These are phyloP conservation scores for Tubosaeta brunneosetosa DNA, from an alignment of 768 basidiomycete genomes.

Conservation along the genomic window DNA sequence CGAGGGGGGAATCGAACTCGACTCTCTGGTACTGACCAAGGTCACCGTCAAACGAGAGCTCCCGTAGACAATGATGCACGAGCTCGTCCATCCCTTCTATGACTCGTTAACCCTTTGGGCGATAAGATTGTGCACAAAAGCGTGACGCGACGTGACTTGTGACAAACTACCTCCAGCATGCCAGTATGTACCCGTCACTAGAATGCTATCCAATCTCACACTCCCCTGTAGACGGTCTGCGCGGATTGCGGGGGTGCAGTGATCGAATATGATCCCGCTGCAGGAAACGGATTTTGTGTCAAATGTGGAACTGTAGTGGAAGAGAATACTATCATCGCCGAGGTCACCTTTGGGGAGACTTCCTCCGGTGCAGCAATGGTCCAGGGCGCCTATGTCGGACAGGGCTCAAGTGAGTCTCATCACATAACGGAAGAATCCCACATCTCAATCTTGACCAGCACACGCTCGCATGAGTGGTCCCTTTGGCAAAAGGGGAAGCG, in stretches of 20 bases:
- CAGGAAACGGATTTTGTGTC: conserved; percentile 82
- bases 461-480: conserved; percentile 80
- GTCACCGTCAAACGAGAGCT: conserved; percentile 88
- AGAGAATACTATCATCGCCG: conserved; percentile 90
- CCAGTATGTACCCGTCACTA: not conserved
- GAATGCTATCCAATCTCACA: not conserved
- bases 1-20: conserved; percentile 44
- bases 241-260: conserved; percentile 77
- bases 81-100: conserved; percentile 68
- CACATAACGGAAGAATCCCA: not conserved
- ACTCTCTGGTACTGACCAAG: conserved; percentile 55
- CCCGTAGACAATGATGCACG: conserved; percentile 76
- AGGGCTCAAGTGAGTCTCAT: conserved; percentile 74
- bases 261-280: conserved; percentile 80
- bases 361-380: conserved; percentile 91
- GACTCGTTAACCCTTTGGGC: not conserved
- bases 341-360: conserved; percentile 94
- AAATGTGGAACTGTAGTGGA: conserved; percentile 87
- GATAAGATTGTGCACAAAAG: conserved; percentile 5
- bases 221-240: conserved; percentile 49
- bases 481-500: conserved; percentile 72
- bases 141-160: conserved; percentile 14
- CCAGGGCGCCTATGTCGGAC: conserved; percentile 87
- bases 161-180: not conserved
- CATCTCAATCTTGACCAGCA: conserved; percentile 39